Conservation (phyloP, 2,329 filamentous ascomycete species). For the Stagonosporopsis vannaccii region DNA sequence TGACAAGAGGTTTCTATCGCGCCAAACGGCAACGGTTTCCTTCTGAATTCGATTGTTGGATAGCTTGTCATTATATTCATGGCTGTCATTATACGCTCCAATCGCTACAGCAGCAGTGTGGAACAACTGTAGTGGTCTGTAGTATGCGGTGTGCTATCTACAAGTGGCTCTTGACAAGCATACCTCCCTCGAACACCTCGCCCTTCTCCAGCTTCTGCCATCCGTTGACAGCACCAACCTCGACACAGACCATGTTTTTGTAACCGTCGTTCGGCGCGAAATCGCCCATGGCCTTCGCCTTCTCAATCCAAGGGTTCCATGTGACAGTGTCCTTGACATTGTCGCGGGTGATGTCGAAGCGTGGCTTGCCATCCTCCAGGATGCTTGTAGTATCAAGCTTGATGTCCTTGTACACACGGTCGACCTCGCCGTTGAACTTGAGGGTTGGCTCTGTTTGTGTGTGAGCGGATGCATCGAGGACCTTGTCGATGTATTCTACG, state of each 20-base stretch:
- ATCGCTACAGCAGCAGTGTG: not conserved
- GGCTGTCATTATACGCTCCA: constrained; percentile 9
- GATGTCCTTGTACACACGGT: constrained; percentile 81
- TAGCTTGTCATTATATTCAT: not conserved
- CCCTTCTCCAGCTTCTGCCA: constrained; percentile 89
- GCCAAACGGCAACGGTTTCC: not conserved
- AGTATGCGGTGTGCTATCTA: constrained; percentile 8
- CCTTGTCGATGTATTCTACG: constrained; percentile 84
- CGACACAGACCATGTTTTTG: constrained; percentile 92
- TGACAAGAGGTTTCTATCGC: not conserved
- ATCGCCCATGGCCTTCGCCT: constrained; percentile 81
- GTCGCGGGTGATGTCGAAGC: constrained; percentile 80
- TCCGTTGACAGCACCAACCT: constrained; percentile 81
- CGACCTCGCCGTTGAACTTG: constrained; percentile 78
- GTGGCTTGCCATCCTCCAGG: constrained; percentile 66
- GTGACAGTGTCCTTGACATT: constrained; percentile 88
- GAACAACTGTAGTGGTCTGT: not conserved
- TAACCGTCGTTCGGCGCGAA: constrained; percentile 90
- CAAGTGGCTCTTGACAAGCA: constrained; percentile 59
- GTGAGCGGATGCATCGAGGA: constrained; percentile 67
- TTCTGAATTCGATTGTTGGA: not conserved
- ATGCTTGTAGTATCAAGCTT: constrained; percentile 70
- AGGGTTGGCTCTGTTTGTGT: constrained; percentile 72
- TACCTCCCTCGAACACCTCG: constrained; percentile 70
- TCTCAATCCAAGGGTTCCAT: constrained; percentile 96